These are phyloP conservation scores for Aspergillus pseudoterreus DNA, from an alignment of 2,329 filamentous ascomycete species.

Conservation along the genomic window DNA sequence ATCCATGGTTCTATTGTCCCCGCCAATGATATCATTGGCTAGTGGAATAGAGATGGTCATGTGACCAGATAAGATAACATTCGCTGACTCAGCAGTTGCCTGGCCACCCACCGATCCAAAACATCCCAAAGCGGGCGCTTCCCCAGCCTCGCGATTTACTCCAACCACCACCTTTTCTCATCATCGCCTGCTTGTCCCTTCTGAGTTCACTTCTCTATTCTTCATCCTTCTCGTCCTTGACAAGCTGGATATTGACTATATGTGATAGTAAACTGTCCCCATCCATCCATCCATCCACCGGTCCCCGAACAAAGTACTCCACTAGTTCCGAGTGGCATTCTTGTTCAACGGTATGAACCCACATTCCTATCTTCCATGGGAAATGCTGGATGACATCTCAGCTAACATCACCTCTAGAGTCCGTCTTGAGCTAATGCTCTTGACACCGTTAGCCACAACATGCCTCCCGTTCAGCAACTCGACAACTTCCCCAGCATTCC, in stretches of 20 bases:
- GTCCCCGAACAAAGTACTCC: no score
- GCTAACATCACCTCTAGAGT: conserved; percentile 13
- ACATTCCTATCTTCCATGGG: conserved; percentile 5
- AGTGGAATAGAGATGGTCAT: neutral
- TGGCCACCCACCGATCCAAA: conserved; percentile 18
- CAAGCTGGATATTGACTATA: neutral
- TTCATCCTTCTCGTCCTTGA: neutral
- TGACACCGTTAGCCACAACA: conserved; percentile 24
- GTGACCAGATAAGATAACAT: conserved; percentile 9
- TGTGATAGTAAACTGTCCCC: no score
- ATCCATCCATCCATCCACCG: no score
- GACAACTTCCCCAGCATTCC: conserved; percentile 22
- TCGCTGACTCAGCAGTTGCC: conserved; percentile 28
- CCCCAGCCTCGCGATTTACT: conserved; percentile 33
- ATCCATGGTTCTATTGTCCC: no score
- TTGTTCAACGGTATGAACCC: conserved; percentile 1
- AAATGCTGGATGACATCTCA: conserved; percentile 1
- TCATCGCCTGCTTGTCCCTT: conserved; percentile 4
- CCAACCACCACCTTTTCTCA: conserved; percentile 36
- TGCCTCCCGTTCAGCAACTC: conserved; percentile 28
- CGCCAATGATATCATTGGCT: no score
- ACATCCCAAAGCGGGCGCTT: conserved; percentile 21
- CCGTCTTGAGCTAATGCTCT: conserved; percentile 36
- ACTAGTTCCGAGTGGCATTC: neutral
- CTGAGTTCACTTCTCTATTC: conserved; percentile 6